A percentile compares a stretch with the other conserved stretches of the same genome.
Conservation (phyloP, 805 yeast genomes). For the Saccharomycopsis guyanensis region DNA sequence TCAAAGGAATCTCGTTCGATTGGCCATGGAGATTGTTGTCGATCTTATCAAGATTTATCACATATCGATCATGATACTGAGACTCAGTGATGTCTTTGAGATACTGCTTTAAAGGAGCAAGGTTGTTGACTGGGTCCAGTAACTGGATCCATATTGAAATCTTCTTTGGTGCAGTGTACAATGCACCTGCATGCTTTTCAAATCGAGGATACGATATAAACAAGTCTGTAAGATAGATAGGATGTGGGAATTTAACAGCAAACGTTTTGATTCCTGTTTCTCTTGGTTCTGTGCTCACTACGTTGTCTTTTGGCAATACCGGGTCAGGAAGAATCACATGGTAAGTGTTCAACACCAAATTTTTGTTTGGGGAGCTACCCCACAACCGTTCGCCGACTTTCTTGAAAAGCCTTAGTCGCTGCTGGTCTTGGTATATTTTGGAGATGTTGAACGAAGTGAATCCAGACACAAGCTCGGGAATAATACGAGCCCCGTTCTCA, state of each 20-base stretch:
- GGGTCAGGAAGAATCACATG: slow-evolving; percentile 14
- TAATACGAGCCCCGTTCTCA: slow-evolving; percentile 20
- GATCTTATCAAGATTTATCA: slow-evolving; percentile 13
- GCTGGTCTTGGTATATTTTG: slow-evolving; percentile 1
- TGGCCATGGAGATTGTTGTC: slow-evolving; percentile 4
- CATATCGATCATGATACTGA: slow-evolving; percentile 9
- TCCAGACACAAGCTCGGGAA: slow-evolving; percentile 11
- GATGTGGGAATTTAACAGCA: slow-evolving; percentile 33
- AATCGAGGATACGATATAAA: slow-evolving; percentile 32
- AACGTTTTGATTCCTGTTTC: slow-evolving; percentile 21
- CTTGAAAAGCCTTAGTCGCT: neutral
- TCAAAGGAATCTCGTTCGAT: slow-evolving; percentile 15
- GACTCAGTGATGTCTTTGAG: slow-evolving; percentile 9
- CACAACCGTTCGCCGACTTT: neutral
- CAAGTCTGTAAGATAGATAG: slow-evolving; percentile 31
- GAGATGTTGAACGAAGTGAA: slow-evolving; percentile 19
- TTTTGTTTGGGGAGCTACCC: slow-evolving; percentile 1
- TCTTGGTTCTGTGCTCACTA: neutral
- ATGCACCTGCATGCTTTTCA: slow-evolving; percentile 30
- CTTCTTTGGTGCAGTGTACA: slow-evolving; percentile 34
- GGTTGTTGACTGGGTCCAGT: slow-evolving; percentile 19
- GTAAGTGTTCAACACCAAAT: slow-evolving; percentile 17
- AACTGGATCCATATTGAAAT: slow-evolving; percentile 29
- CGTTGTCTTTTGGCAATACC: slow-evolving; percentile 17
- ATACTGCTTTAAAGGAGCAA: slow-evolving; percentile 1